A percentile compares a stretch with the other conserved stretches of the same genome.
Evolutionary conservation across 139 green algal species (phyloP).

Genomic region (Chlorella vulgaris): DNA sequence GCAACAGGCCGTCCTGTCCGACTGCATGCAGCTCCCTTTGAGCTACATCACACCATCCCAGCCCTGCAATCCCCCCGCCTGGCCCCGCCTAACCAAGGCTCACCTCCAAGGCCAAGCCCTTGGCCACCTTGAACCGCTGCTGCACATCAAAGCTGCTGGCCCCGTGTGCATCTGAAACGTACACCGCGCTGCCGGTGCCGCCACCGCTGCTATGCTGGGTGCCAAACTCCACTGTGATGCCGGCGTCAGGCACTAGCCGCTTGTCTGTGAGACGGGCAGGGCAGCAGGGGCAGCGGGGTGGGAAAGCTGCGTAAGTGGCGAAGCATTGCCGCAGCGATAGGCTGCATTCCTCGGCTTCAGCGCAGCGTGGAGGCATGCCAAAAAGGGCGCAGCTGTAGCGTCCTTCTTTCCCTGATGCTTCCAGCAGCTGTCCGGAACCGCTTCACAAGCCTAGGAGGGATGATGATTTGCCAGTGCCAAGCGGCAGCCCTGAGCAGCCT

Average conservation of each 20-base stretch:
- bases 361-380: no score
- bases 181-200: slow-evolving; percentile 16
- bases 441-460: no score
- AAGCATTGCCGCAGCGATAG: no score
- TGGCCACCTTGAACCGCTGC: slow-evolving; percentile 39
- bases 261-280: background rate
- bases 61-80: background rate
- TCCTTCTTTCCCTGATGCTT: no score
- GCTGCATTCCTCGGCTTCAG: no score
- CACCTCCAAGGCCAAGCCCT: slow-evolving; percentile 42
- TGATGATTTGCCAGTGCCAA: no score
- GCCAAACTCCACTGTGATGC: slow-evolving; percentile 27
- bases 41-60: background rate
- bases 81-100: background rate
- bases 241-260: background rate
- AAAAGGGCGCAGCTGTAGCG: no score
- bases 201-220: slow-evolving; percentile 11
- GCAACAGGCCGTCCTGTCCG: no score
- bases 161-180: background rate
- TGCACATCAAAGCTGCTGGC: slow-evolving; percentile 37
- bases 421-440: no score
- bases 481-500: no score
- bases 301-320: background rate
- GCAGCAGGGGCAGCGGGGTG: background rate
- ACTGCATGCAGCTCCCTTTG: background rate